Percentiles rank a stretch among this genome's conserved stretches.
Conservation (phyloP, 2,329 filamentous ascomycete species). For the Myriosclerotinia duriaeana region DNA sequence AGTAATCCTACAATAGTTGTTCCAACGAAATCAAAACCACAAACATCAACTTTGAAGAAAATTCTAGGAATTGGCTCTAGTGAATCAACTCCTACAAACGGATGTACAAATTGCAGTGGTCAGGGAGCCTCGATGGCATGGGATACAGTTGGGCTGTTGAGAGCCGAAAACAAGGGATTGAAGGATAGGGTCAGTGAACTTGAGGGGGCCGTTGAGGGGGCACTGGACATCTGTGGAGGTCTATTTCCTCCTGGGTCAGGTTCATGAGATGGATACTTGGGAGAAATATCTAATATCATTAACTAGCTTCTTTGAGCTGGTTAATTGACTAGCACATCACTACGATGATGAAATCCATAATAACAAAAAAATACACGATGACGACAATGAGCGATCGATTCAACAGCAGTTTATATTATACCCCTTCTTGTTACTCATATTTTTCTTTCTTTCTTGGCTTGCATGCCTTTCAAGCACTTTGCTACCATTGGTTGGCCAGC, state of each 20-base stretch:
- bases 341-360: conserved; percentile 7
- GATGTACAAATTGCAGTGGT: conserved; percentile 58
- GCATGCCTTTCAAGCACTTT: background rate
- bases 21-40: conserved; percentile 39
- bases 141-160: conserved; percentile 62
- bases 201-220: conserved; percentile 60
- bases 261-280: conserved; percentile 1
- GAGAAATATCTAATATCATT: background rate
- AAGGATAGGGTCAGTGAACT: conserved; percentile 60
- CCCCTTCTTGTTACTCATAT: conserved; percentile 16
- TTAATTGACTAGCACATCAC: conserved; percentile 1
- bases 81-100: conserved; percentile 31
- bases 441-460: background rate
- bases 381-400: conserved; percentile 11
- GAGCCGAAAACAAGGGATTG: conserved; percentile 61
- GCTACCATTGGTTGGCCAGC: conserved; percentile 11
- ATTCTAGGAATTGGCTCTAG: conserved; percentile 42
- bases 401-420: conserved; percentile 15
- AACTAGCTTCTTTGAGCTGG: background rate
- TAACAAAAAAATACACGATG: conserved; percentile 11
- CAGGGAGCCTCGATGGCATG: conserved; percentile 60
- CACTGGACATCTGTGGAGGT: conserved; percentile 45
- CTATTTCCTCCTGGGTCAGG: conserved; percentile 9
- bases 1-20: conserved; percentile 25
- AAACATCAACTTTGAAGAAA: conserved; percentile 50